A percentile compares a stretch with the other conserved stretches of the same genome.
Conservation (phyloP, 768 basidiomycete genomes). For the Tricholoma bakamatsutake region DNA sequence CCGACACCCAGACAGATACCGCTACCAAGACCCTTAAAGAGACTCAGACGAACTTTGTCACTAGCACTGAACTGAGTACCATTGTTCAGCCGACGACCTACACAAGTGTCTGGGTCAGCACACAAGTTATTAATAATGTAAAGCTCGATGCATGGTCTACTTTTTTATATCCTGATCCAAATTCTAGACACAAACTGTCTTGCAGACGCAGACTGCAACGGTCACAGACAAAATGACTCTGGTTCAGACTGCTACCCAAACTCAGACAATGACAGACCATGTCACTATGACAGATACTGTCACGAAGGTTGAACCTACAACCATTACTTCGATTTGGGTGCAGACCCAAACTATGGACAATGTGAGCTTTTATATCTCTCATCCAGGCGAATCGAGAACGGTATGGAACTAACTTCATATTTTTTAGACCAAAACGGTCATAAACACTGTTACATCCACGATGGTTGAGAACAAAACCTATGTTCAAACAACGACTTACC, state of each 20-base stretch:
- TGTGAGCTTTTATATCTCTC: constrained; percentile 26
- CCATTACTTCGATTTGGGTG: constrained; percentile 46
- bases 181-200: constrained; percentile 32
- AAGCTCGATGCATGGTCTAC: constrained; percentile 9
- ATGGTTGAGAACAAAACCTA: constrained; percentile 42
- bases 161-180: neutral
- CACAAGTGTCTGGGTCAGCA: constrained; percentile 44
- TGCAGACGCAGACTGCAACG: constrained; percentile 44
- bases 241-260: constrained; percentile 51
- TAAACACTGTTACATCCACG: constrained; percentile 51
- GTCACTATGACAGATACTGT: constrained; percentile 47
- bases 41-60: constrained; percentile 51
- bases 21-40: constrained; percentile 42
- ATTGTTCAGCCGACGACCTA: constrained; percentile 53
- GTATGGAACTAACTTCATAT: constrained; percentile 1
- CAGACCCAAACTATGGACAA: constrained; percentile 54
- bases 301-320: constrained; percentile 54
- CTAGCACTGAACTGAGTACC: constrained; percentile 43
- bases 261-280: constrained; percentile 46
- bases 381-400: neutral
- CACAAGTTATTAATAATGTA: constrained; percentile 54
- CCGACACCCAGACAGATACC: constrained; percentile 40
- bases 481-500: constrained; percentile 44
- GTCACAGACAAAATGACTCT: constrained; percentile 49
- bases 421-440: constrained; percentile 50